These are phyloP conservation scores for Streptanthus diversifolius DNA, from an alignment of 345 rosid species.

Conservation along the genomic window DNA sequence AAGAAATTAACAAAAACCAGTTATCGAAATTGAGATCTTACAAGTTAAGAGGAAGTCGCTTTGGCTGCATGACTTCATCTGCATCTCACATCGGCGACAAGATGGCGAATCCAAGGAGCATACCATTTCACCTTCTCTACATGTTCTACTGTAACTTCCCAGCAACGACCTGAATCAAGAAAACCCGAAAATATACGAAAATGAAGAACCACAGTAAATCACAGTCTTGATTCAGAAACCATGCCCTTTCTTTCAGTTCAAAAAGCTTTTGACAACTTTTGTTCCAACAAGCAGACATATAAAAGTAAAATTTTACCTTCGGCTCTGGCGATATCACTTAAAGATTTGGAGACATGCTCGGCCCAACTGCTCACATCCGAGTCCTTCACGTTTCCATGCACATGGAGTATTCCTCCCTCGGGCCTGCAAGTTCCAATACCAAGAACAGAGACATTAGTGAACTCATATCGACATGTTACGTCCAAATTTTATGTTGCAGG, in stretches of 20 bases:
- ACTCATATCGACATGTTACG: background rate
- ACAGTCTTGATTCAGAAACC: background rate
- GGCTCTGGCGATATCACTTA: constrained; percentile 55
- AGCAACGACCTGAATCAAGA: constrained; percentile 52
- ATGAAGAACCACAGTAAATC: too few relatives aligned
- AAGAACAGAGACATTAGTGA: constrained; percentile 10
- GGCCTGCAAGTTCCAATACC: constrained; percentile 46
- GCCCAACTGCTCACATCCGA: constrained; percentile 59
- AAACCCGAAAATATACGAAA: background rate
- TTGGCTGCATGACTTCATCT: constrained; percentile 15
- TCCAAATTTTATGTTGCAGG: background rate
- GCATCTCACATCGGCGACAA: constrained; percentile 84
- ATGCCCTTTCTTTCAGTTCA: background rate
- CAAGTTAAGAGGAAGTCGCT: constrained; percentile 7
- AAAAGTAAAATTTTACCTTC: constrained; percentile 51
- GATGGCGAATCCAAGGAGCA: constrained; percentile 88
- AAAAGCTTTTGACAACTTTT: background rate
- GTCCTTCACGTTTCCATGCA: constrained; percentile 89
- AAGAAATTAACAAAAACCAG: background rate
- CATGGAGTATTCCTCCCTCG: constrained; percentile 80
- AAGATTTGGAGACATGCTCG: constrained; percentile 47
- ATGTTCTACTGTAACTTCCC: constrained; percentile 70
- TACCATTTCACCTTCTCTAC: constrained; percentile 95
- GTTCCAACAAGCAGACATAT: background rate
- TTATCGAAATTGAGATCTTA: constrained; percentile 1